Percentiles rank a stretch among this genome's conserved stretches.
Conservation (phyloP, 371 early-diverging fungal genomes). For the Paraphysoderma sedebokerense region DNA sequence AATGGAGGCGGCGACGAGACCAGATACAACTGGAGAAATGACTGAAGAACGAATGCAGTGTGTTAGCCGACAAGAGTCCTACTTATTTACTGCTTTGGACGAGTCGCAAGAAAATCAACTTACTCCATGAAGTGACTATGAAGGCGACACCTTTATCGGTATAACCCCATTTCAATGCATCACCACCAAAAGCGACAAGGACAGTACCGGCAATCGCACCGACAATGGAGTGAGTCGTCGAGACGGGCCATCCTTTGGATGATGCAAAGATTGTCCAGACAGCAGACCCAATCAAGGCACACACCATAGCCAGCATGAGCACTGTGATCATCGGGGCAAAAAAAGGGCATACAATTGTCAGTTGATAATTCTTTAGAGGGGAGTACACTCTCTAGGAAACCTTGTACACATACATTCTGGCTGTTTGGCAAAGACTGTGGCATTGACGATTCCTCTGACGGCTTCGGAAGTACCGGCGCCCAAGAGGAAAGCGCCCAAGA, state of each 20-base stretch:
- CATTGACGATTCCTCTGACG: constrained; percentile 48
- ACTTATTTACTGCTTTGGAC: neutral
- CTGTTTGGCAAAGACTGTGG: constrained; percentile 21
- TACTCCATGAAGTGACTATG: constrained; percentile 64
- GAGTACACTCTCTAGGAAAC: too few species aligned
- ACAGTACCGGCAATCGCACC: constrained; percentile 67
- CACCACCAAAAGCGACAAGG: constrained; percentile 47
- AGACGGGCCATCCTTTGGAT: constrained; percentile 27
- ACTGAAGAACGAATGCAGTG: too few species aligned
- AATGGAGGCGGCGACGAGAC: constrained; percentile 40
- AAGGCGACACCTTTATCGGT: constrained; percentile 44
- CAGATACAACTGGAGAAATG: constrained; percentile 49
- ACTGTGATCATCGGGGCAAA: too few species aligned
- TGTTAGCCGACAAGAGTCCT: neutral
- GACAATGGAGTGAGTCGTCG: constrained; percentile 54
- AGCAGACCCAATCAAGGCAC: constrained; percentile 59
- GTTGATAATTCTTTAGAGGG: too few species aligned
- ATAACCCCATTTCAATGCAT: constrained; percentile 51
- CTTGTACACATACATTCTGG: too few species aligned
- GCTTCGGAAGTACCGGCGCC: constrained; percentile 60
- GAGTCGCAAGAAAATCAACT: neutral
- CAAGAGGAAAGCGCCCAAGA: constrained; percentile 60
- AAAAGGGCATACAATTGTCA: too few species aligned
- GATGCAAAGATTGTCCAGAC: constrained; percentile 55
- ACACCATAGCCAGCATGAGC: constrained; percentile 46